Conservation (phyloP, 2,329 filamentous ascomycete species). For the Herpotrichia juniperi region DNA sequence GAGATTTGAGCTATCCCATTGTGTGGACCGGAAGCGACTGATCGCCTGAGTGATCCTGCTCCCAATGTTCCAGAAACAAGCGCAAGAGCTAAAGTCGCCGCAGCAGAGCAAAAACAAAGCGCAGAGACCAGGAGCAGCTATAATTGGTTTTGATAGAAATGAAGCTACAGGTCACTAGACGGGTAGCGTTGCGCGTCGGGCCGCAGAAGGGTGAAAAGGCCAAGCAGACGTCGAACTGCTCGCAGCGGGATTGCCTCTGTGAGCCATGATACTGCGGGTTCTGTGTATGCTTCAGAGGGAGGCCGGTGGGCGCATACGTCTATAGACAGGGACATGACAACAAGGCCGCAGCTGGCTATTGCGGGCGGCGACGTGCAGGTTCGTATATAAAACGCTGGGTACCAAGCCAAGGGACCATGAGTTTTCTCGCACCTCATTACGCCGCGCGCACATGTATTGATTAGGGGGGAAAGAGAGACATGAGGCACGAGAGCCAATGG, state of each 20-base stretch:
- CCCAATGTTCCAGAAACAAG: background rate
- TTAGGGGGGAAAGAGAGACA: slow-evolving; percentile 22
- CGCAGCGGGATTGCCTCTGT: background rate
- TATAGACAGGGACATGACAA: background rate
- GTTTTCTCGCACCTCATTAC: no score
- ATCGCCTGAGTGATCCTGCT: background rate
- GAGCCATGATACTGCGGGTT: no score
- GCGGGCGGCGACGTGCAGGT: background rate
- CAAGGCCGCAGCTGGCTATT: background rate
- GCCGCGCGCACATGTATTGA: slow-evolving; percentile 11
- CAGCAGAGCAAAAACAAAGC: background rate
- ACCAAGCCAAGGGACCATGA: slow-evolving; percentile 11
- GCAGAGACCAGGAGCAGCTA: background rate
- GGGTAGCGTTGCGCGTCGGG: slow-evolving; percentile 13
- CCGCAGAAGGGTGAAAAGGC: slow-evolving; percentile 5
- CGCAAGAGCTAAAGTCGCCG: background rate
- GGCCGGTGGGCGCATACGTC: background rate
- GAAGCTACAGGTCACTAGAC: background rate
- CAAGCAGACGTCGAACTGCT: background rate
- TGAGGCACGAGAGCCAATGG: slow-evolving; percentile 15
- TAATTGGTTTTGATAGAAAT: background rate
- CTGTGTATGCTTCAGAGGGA: no score
- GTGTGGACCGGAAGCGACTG: no score
- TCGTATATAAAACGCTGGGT: slow-evolving; percentile 8
- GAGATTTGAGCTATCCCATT: no score